Conservation (phyloP, 352 stramenopile species). For the Pythium folliculosum region DNA sequence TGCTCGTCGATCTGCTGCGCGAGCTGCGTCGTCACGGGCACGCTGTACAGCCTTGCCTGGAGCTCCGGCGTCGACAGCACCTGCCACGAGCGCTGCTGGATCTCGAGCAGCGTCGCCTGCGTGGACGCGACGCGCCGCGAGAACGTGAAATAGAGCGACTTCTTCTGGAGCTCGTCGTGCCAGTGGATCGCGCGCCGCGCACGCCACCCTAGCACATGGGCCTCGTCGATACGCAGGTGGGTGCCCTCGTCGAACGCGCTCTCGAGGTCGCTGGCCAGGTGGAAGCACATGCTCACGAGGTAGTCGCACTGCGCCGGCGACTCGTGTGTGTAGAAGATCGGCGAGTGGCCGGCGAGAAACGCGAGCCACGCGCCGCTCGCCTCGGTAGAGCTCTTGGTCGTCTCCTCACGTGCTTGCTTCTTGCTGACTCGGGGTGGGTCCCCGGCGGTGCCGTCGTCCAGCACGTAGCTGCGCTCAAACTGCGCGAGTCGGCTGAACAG, state of each 20-base stretch:
- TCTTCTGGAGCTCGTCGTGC: constrained; percentile 1
- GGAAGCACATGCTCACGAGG: constrained; percentile 15
- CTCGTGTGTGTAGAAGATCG: constrained; percentile 1
- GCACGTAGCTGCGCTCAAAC: constrained; percentile 6
- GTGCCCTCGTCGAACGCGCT: neutral
- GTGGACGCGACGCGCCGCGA: neutral
- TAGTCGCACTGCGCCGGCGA: neutral
- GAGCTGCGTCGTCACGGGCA: neutral
- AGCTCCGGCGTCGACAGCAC: constrained; percentile 3
- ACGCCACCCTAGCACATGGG: constrained; percentile 8
- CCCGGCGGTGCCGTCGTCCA: neutral
- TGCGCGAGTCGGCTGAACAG: constrained; percentile 11
- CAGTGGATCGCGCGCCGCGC: constrained; percentile 13
- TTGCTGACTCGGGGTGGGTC: neutral
- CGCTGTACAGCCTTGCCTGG: constrained; percentile 15
- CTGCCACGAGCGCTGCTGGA: constrained; percentile 8
- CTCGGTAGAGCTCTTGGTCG: neutral
- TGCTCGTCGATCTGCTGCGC: constrained; percentile 17
- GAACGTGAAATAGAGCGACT: constrained; percentile 15
- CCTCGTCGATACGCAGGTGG: constrained; percentile 3
- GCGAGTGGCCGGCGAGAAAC: neutral
- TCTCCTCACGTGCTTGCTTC: neutral
- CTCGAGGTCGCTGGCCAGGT: constrained; percentile 1
- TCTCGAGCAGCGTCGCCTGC: neutral
- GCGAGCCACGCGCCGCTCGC: neutral